Evolutionary conservation across 2,329 filamentous ascomycete genomes (phyloP).

Genomic region (Cercospora nicotianae): DNA sequence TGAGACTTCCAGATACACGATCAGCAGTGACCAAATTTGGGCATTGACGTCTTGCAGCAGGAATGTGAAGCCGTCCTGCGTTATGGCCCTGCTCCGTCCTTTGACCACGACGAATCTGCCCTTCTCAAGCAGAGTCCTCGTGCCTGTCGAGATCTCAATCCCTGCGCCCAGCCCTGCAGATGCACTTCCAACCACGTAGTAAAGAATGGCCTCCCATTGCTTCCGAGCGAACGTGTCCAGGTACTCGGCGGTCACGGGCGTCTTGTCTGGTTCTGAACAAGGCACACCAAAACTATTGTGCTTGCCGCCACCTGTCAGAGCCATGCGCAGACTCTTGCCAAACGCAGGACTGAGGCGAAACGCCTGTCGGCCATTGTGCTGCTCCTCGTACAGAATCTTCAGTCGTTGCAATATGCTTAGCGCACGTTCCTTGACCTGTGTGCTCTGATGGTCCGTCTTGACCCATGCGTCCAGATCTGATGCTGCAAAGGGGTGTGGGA

Average conservation of each 20-base stretch:
- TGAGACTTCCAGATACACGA: constrained; percentile 84
- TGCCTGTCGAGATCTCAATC: constrained; percentile 61
- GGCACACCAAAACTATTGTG: constrained; percentile 91
- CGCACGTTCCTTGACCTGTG: constrained; percentile 72
- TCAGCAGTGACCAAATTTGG: constrained; percentile 92
- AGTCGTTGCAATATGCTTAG: constrained; percentile 77
- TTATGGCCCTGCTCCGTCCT: constrained; percentile 62
- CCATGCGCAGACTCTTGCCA: constrained; percentile 76
- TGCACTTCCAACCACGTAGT: constrained; percentile 83
- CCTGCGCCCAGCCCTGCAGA: constrained; percentile 54
- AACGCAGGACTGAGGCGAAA: constrained; percentile 81
- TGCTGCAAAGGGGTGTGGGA: constrained; percentile 76
- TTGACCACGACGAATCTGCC: constrained; percentile 72
- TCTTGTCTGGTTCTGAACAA: constrained; percentile 62
- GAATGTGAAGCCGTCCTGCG: constrained; percentile 90
- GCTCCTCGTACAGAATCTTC: constrained; percentile 75
- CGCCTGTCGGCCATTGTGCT: constrained; percentile 63
- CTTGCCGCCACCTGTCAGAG: constrained; percentile 75
- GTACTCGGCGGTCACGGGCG: constrained; percentile 66
- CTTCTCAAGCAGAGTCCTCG: constrained; percentile 78
- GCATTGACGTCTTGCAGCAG: constrained; percentile 92
- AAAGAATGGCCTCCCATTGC: constrained; percentile 94
- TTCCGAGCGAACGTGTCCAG: constrained; percentile 82
- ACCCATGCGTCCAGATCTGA: constrained; percentile 85
- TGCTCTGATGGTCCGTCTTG: constrained; percentile 55